Evolutionary conservation across 2,329 filamentous ascomycete species (phyloP), one percentile per base, ranked within the genome.

Genomic region (Chaetoscypha palmicola): DNA sequence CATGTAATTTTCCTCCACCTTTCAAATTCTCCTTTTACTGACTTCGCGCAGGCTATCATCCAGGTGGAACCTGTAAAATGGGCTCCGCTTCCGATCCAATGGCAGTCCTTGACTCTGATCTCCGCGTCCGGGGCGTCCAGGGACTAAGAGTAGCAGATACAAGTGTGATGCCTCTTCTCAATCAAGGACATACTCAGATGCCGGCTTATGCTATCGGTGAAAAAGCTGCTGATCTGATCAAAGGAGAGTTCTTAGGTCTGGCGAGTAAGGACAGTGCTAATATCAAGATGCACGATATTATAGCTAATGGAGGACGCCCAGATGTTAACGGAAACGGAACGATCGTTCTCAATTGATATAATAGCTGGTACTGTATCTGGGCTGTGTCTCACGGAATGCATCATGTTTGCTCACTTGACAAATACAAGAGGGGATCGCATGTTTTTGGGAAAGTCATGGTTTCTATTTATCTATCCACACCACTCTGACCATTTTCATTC

Each of bases 1-100:
- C 75, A n/a, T 78, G 74, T 72, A 64, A 66, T 21, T 34, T 11
- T 23, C 30, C 9, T 20, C 21, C 9, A 12, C 17, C 17, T 9
- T 22, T 12, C n/a, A 2, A n/a, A 11, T 19, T 14, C 9, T 23
- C 9, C 34, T 32, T 16, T 8, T 24, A 19, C 22, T 43, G 10
- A 39, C 22, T n/a, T 9, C 14, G 8, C 3, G 19, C 4, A 39
- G 37, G 37, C 20, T 39, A 39, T 21, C 41, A 44, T 22, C 34
- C 28, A 4, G 41, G 21, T 12, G 42, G 48, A 23, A 46, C 48
- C 2, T 51, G 46, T 34, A 48, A 42, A 23, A 51, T 51, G 48
- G 46, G 48, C 3, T 24, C 23, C 11, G 23, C 44, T 4, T 41
- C 44, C 14, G 48, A 50, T 31, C 16, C 24, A 22, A 50, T 48